phyloP scores from a whole-genome alignment of 73 alveolate genomes.

The Uronychia binucleata region DNA sequence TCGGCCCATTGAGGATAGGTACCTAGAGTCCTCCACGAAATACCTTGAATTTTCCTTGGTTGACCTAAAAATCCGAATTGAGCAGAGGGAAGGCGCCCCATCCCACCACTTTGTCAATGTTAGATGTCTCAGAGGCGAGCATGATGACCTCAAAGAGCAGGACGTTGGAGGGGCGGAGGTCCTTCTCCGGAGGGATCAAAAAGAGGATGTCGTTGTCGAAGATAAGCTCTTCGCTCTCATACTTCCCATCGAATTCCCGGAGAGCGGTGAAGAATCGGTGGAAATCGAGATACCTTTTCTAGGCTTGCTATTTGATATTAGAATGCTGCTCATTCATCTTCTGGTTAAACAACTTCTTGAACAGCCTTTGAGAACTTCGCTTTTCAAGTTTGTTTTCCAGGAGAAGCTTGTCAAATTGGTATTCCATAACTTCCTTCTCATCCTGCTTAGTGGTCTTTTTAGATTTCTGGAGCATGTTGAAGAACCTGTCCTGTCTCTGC shows the following conservation, averaged over 20 bases:
- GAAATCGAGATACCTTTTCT: constrained; percentile 14
- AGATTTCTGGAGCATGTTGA: no score
- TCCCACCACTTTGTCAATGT: constrained; percentile 50
- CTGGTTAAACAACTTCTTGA: neutral
- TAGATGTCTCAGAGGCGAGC: constrained; percentile 21
- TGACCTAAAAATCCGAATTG: constrained; percentile 53
- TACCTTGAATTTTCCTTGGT: constrained; percentile 62
- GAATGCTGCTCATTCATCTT: neutral
- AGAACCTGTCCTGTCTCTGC: no score
- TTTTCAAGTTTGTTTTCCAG: no score
- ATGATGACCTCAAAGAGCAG: constrained; percentile 45
- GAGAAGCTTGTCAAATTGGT: no score
- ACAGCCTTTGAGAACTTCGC: no score
- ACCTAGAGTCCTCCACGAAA: constrained; percentile 60
- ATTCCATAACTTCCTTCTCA: no score
- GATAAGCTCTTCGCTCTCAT: constrained; percentile 20
- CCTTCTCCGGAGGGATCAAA: constrained; percentile 39
- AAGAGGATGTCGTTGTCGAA: constrained; percentile 41
- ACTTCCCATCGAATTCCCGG: constrained; percentile 41
- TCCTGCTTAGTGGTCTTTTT: no score
- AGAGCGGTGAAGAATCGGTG: constrained; percentile 28
- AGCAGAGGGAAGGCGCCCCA: constrained; percentile 69
- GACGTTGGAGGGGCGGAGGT: constrained; percentile 58
- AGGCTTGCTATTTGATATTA: neutral
- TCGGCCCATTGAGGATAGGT: constrained; percentile 55